Evolutionary conservation across 139 green algal species (phyloP).

Genomic region (Chlamydomonas applanata): DNA sequence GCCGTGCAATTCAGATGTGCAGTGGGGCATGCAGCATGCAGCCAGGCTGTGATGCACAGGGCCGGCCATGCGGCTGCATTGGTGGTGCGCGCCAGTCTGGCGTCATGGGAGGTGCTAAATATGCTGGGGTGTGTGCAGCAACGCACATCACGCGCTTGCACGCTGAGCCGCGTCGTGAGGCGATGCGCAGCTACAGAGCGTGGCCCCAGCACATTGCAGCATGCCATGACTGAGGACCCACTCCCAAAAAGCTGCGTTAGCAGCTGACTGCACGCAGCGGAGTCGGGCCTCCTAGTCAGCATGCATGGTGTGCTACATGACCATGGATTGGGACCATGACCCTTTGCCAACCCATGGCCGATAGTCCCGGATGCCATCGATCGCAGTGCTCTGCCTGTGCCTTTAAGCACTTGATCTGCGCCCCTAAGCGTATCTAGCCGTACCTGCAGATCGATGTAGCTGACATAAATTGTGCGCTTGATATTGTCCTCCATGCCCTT

Average conservation of each 20-base stretch:
- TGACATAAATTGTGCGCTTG: conserved; percentile 77
- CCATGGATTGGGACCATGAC: not conserved
- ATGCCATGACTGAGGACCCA: no score
- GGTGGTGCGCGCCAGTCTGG: no score
- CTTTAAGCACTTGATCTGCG: not conserved
- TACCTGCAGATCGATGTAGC: conserved; percentile 64
- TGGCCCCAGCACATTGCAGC: no score
- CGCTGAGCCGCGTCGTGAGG: no score
- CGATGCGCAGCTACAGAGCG: no score
- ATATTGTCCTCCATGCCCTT: conserved; percentile 72
- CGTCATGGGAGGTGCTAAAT: no score
- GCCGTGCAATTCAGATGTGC: no score
- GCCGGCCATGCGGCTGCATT: not conserved
- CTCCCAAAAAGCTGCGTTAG: no score
- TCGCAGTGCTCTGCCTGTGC: not conserved
- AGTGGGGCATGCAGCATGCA: no score
- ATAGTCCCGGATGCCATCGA: not conserved
- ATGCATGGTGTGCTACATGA: not conserved
- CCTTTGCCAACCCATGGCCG: not conserved
- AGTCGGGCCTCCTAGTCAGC: not conserved
- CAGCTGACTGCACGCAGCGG: no score
- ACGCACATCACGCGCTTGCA: no score
- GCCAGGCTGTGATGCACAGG: not conserved
- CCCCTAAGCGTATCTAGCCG: not conserved
- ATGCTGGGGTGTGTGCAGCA: no score